phyloP scores from a whole-genome alignment of 148 eudicot genomes.

The Camellia granthamiana region DNA sequence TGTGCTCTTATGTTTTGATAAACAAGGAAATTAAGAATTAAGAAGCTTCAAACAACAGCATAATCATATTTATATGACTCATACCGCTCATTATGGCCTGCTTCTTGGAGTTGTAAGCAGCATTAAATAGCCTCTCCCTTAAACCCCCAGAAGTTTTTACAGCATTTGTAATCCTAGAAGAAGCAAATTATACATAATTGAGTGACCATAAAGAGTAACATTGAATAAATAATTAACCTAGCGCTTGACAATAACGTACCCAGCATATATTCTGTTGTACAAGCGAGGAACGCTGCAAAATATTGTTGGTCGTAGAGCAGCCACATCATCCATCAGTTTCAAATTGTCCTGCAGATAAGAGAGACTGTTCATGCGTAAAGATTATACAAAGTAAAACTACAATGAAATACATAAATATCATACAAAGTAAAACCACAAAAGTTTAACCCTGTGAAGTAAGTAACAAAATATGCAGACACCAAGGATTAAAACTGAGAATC shows the following conservation, averaged over 20 bases:
- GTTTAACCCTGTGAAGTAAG: constrained; percentile 8
- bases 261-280: constrained; percentile 94
- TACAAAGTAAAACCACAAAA: background rate
- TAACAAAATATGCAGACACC: background rate
- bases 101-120: constrained; percentile 93
- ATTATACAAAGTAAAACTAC: background rate
- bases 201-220: constrained; percentile 3
- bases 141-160: constrained; percentile 85
- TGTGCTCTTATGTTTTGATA: background rate
- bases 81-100: constrained; percentile 86
- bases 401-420: constrained; percentile 6
- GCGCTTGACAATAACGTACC: constrained; percentile 40
- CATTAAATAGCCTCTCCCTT: constrained; percentile 74
- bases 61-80: background rate
- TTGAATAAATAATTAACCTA: background rate
- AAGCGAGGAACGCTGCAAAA: constrained; percentile 97
- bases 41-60: background rate
- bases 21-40: background rate
- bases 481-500: background rate
- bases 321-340: constrained; percentile 93
- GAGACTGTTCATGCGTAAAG: background rate
- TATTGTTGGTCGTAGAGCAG: constrained; percentile 77
- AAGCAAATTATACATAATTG: constrained; percentile 6
- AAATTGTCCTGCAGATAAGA: constrained; percentile 69
- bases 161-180: constrained; percentile 71